Percentiles rank a stretch among this genome's conserved stretches.
These are phyloP conservation scores for Mortierella sp. DNA, from an alignment of 371 early-diverging fungal genomes.

Conservation along the genomic window DNA sequence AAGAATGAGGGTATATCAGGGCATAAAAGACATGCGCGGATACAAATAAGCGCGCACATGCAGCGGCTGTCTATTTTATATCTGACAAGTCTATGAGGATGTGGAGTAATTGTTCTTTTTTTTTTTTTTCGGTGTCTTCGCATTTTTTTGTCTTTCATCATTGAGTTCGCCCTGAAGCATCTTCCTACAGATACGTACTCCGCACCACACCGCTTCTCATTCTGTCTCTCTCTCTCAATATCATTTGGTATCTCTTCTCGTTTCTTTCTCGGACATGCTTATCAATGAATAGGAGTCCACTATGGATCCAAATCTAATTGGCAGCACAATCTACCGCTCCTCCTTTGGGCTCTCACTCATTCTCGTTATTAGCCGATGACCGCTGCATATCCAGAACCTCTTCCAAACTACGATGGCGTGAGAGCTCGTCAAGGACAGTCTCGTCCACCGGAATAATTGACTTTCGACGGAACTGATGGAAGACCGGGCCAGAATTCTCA, in stretches of 20 bases:
- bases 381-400: constrained; percentile 74
- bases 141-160: neutral
- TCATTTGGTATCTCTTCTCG: constrained; percentile 7
- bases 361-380: constrained; percentile 31
- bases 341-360: constrained; percentile 21
- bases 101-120: neutral
- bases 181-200: neutral
- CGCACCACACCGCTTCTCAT: neutral
- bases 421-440: constrained; percentile 83
- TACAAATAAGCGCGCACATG: neutral
- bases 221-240: neutral
- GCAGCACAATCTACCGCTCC: neutral
- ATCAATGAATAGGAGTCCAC: neutral
- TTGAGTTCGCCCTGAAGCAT: constrained; percentile 9
- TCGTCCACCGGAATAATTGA: constrained; percentile 94
- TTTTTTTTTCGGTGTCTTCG: neutral
- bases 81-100: constrained; percentile 2
- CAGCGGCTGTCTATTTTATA: neutral
- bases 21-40: too few species aligned
- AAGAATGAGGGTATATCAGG: too few species aligned
- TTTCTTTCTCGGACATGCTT: neutral
- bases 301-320: neutral
- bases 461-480: constrained; percentile 87
- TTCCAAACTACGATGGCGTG: constrained; percentile 87
- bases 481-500: constrained; percentile 68